Percentiles rank a stretch among this genome's conserved stretches.
Evolutionary conservation across 768 basidiomycete genomes (phyloP).

Genomic region (Chalciporus sphaerocephalus): DNA sequence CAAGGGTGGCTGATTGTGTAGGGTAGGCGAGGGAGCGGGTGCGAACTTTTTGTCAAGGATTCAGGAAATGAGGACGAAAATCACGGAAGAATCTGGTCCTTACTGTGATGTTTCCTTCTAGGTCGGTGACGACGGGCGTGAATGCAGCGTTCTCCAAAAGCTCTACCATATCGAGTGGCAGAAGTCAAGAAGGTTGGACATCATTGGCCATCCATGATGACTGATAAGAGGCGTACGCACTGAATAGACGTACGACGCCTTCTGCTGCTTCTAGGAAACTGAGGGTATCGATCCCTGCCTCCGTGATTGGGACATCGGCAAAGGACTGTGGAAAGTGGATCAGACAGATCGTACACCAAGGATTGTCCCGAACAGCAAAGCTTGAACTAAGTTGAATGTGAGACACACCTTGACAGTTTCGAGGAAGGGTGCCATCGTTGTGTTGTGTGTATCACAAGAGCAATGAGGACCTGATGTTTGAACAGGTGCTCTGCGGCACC

Average conservation of each 20-base stretch:
- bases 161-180: slow-evolving; percentile 11
- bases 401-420: slow-evolving; percentile 58
- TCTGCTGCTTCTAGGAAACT: slow-evolving; percentile 84
- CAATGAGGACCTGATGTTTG: background rate
- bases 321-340: slow-evolving; percentile 62
- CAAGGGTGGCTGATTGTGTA: slow-evolving; percentile 67
- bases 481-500: background rate
- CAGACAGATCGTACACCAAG: background rate
- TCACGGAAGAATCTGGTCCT: slow-evolving; percentile 17
- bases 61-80: background rate
- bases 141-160: slow-evolving; percentile 52
- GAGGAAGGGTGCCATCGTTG: slow-evolving; percentile 69
- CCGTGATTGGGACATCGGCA: slow-evolving; percentile 80
- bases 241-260: slow-evolving; percentile 87
- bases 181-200: background rate
- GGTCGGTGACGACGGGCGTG: slow-evolving; percentile 73
- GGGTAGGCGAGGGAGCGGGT: slow-evolving; percentile 70
- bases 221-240: slow-evolving; percentile 40
- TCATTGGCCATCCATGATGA: background rate
- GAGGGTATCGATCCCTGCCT: slow-evolving; percentile 83
- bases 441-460: slow-evolving; percentile 1
- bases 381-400: no score
- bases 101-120: slow-evolving; percentile 90
- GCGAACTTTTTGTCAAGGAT: slow-evolving; percentile 73
- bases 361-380: background rate